These are phyloP conservation scores for Cucurbita pepo DNA, from an alignment of 306 rosid genomes.

Conservation along the genomic window DNA sequence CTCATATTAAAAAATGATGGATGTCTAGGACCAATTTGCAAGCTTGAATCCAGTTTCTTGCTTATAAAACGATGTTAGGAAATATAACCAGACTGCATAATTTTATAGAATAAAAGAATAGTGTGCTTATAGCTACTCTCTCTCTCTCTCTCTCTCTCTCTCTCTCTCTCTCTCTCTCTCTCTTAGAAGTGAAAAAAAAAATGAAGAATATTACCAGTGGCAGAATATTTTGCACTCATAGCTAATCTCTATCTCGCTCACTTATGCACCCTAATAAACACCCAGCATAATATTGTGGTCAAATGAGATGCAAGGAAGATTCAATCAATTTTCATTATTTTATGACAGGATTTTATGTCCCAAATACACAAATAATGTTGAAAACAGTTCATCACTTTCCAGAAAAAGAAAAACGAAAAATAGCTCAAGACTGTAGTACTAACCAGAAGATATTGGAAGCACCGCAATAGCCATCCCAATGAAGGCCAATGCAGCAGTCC, in stretches of 20 bases:
- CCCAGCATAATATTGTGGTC: background rate
- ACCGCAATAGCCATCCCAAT: constrained; percentile 88
- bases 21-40: background rate
- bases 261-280: background rate
- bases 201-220: background rate
- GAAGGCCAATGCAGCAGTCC: constrained; percentile 86
- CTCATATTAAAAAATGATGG: background rate
- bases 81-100: background rate
- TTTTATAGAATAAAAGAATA: background rate
- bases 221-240: background rate
- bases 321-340: background rate
- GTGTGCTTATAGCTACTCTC: background rate
- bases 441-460: constrained; percentile 91
- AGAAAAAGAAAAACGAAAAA: background rate
- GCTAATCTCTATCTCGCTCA: background rate
- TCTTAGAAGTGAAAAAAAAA: background rate
- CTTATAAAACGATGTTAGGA: background rate
- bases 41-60: constrained; percentile 6
- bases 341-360: background rate
- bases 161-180: background rate
- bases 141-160: background rate
- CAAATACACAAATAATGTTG: background rate
- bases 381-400: background rate
- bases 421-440: constrained; percentile 9
- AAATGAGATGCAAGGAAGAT: background rate